Evolutionary conservation across 495 filamentous ascomycete genomes (phyloP).

Genomic region (Aspergillus sclerotioniger): DNA sequence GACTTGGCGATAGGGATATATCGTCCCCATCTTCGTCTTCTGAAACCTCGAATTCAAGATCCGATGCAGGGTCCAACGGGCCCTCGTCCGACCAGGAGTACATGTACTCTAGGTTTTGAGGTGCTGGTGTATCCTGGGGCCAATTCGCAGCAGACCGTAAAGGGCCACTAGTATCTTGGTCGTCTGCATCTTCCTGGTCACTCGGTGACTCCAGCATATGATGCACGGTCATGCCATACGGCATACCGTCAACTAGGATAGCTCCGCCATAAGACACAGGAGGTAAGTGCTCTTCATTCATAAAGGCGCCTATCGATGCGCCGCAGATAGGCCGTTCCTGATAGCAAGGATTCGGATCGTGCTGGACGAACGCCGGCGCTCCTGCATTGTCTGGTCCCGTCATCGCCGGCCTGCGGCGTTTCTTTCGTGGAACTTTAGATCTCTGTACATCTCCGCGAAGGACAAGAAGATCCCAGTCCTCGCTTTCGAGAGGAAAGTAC

Average conservation of each 20-base stretch:
- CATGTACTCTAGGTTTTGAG: constrained; percentile 26
- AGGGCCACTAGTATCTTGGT: constrained; percentile 31
- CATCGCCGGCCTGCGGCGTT: constrained; percentile 43
- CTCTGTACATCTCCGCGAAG: constrained; percentile 66
- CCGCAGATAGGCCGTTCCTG: constrained; percentile 79
- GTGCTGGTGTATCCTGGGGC: constrained; percentile 17
- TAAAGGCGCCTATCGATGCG: constrained; percentile 88
- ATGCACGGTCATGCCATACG: constrained; percentile 92
- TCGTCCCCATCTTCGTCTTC: constrained; percentile 49
- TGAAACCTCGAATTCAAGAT: constrained; percentile 47
- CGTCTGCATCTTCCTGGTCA: constrained; percentile 48
- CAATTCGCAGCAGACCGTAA: constrained; percentile 38
- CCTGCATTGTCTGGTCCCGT: constrained; percentile 31
- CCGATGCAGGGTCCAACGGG: constrained; percentile 24
- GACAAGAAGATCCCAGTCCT: constrained; percentile 56
- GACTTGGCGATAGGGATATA: constrained; percentile 28
- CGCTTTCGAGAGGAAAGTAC: constrained; percentile 64
- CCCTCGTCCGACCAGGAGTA: constrained; percentile 35
- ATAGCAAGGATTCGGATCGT: constrained; percentile 48
- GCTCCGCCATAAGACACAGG: constrained; percentile 89
- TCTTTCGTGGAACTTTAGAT: constrained; percentile 56
- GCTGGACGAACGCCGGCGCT: constrained; percentile 31
- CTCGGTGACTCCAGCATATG: constrained; percentile 89
- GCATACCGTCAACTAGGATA: constrained; percentile 75
- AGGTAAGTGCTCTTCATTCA: constrained; percentile 77